phyloP scores from a whole-genome alignment of 169 alveolate genomes.

The Cryptosporidium viatorum region DNA sequence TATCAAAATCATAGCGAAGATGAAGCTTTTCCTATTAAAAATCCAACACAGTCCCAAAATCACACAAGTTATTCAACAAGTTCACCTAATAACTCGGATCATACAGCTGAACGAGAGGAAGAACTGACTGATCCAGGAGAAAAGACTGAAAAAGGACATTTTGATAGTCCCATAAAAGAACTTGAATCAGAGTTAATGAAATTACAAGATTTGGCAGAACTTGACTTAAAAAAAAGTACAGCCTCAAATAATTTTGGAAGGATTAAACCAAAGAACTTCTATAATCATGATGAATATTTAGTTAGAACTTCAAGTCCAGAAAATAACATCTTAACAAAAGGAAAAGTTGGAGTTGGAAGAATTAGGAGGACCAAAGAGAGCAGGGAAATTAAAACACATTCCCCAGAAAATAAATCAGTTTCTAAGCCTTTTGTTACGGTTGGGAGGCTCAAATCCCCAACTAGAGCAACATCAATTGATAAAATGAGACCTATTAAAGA shows the following conservation, averaged over 20 bases:
- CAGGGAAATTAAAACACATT: background rate
- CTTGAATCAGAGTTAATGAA: slow-evolving; percentile 22
- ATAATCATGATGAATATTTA: background rate
- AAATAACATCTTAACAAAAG: background rate
- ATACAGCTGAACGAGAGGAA: background rate
- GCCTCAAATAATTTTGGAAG: slow-evolving; percentile 21
- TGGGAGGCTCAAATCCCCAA: slow-evolving; percentile 50
- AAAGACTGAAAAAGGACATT: background rate
- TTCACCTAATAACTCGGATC: background rate
- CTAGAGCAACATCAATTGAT: slow-evolving; percentile 27
- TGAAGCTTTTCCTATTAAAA: background rate
- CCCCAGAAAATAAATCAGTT: background rate
- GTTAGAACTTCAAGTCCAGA: background rate
- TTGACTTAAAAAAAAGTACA: background rate
- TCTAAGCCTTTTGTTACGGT: slow-evolving; percentile 26
- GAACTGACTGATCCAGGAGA: background rate
- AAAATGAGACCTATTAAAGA: slow-evolving; percentile 14
- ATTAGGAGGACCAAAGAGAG: background rate
- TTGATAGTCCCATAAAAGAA: background rate
- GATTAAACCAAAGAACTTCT: background rate
- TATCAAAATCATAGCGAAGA: no score
- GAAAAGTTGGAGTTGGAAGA: slow-evolving; percentile 37
- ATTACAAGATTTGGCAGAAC: background rate
- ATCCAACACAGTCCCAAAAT: background rate
- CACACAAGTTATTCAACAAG: background rate